Conservation (phyloP, 805 yeast species). For the Yarrowia sp. region DNA sequence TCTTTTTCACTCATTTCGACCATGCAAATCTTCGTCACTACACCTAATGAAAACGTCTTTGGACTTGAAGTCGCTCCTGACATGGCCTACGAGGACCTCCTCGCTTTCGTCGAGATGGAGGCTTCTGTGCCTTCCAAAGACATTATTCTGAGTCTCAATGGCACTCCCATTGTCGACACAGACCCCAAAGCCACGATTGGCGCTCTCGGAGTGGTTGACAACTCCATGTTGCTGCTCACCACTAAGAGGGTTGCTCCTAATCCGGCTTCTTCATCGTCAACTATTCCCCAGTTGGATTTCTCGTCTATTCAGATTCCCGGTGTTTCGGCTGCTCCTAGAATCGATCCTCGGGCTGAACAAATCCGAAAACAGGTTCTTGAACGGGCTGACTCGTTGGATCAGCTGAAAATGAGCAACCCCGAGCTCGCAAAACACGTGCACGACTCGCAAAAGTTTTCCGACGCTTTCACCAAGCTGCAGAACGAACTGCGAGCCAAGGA, state of each 20-base stretch:
- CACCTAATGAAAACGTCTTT: constrained; percentile 20
- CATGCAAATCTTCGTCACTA: constrained; percentile 34
- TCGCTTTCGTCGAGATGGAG: constrained; percentile 37
- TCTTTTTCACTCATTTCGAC: background rate
- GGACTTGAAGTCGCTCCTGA: constrained; percentile 29
- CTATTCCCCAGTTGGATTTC: constrained; percentile 40
- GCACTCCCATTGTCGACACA: constrained; percentile 12
- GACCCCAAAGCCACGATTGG: constrained; percentile 25
- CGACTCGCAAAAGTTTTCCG: constrained; percentile 59
- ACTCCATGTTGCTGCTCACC: constrained; percentile 10
- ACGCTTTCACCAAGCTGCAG: constrained; percentile 48
- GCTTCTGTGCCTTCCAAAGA: constrained; percentile 24
- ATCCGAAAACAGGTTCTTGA: constrained; percentile 23
- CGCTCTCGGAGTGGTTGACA: constrained; percentile 10
- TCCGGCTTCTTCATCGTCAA: background rate
- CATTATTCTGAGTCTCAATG: constrained; percentile 17
- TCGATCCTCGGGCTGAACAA: constrained; percentile 22
- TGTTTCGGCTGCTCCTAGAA: background rate
- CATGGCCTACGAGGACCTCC: constrained; percentile 29
- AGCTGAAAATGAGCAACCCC: constrained; percentile 52
- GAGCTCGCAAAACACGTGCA: constrained; percentile 56
- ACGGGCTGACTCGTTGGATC: constrained; percentile 2
- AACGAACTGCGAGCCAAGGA: constrained; percentile 45
- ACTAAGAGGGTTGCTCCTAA: constrained; percentile 21
- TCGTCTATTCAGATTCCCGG: constrained; percentile 27